phyloP scores from a whole-genome alignment of 2,329 filamentous ascomycete genomes.

The Whalleya microplaca region DNA sequence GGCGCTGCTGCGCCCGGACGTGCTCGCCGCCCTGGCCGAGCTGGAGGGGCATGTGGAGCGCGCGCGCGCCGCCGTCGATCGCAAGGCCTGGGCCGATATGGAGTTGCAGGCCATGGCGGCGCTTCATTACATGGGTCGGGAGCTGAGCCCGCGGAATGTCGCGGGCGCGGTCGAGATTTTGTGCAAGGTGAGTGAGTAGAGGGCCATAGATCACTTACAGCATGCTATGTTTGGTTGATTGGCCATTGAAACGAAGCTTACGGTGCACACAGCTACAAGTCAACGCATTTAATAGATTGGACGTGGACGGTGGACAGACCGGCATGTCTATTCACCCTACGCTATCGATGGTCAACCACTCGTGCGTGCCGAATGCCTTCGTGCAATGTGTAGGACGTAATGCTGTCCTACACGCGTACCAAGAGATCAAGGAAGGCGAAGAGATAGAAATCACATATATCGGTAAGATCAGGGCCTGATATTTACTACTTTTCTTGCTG shows the following conservation, averaged over 20 bases:
- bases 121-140: slow-evolving; percentile 49
- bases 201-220: too few species aligned
- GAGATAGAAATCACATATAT: slow-evolving; percentile 67
- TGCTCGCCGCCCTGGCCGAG: slow-evolving; percentile 38
- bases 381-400: slow-evolving; percentile 58
- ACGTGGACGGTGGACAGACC: slow-evolving; percentile 54
- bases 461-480: slow-evolving; percentile 43
- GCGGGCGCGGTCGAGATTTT: slow-evolving; percentile 50
- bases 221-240: too few species aligned
- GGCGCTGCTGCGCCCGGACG: slow-evolving; percentile 46
- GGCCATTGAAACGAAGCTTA: background rate
- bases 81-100: slow-evolving; percentile 49
- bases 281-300: slow-evolving; percentile 63
- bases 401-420: slow-evolving; percentile 55
- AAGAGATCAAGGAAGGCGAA: slow-evolving; percentile 53
- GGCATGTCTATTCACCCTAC: slow-evolving; percentile 61
- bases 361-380: slow-evolving; percentile 62
- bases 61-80: slow-evolving; percentile 38
- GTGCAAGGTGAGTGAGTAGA: slow-evolving; percentile 55
- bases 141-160: slow-evolving; percentile 41
- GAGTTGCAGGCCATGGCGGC: slow-evolving; percentile 54
- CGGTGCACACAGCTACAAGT: slow-evolving; percentile 55
- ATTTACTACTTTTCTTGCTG: background rate
- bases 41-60: slow-evolving; percentile 52
- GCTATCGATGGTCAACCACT: slow-evolving; percentile 65